Evolutionary conservation across 768 basidiomycete genomes (phyloP).

Genomic region (Leccinum fibrillosum): DNA sequence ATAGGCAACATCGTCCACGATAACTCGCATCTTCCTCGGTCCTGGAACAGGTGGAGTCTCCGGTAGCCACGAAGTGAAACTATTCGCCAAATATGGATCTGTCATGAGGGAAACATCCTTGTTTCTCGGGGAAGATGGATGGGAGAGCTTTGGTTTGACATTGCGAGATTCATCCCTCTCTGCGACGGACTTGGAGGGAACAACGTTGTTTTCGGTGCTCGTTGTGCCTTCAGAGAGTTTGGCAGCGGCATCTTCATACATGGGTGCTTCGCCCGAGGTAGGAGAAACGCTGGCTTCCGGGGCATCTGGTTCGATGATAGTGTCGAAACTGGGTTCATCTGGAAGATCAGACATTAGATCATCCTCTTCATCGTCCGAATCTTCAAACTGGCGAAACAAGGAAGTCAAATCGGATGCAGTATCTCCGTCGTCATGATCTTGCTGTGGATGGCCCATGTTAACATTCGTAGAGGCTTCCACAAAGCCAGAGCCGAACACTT

Average conservation of each 20-base stretch:
- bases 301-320: slow-evolving; percentile 22
- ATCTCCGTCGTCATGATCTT: slow-evolving; percentile 36
- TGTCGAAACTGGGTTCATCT: slow-evolving; percentile 33
- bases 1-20: slow-evolving; percentile 58
- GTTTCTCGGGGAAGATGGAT: slow-evolving; percentile 39
- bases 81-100: slow-evolving; percentile 6
- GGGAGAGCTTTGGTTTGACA: slow-evolving; percentile 33
- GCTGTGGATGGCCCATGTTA: slow-evolving; percentile 20
- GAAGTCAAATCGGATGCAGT: slow-evolving; percentile 50
- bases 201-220: background rate
- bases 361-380: slow-evolving; percentile 55
- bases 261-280: background rate
- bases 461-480: slow-evolving; percentile 48
- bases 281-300: slow-evolving; percentile 6
- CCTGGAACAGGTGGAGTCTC: slow-evolving; percentile 30
- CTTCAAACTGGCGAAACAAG: slow-evolving; percentile 37
- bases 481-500: slow-evolving; percentile 76
- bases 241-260: slow-evolving; percentile 3
- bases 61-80: background rate
- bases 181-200: background rate
- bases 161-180: slow-evolving; percentile 25
- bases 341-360: slow-evolving; percentile 35
- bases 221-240: slow-evolving; percentile 3
- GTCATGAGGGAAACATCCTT: slow-evolving; percentile 18
- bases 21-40: slow-evolving; percentile 50